Conservation (phyloP, 768 basidiomycete species). For the Chiua virens region DNA sequence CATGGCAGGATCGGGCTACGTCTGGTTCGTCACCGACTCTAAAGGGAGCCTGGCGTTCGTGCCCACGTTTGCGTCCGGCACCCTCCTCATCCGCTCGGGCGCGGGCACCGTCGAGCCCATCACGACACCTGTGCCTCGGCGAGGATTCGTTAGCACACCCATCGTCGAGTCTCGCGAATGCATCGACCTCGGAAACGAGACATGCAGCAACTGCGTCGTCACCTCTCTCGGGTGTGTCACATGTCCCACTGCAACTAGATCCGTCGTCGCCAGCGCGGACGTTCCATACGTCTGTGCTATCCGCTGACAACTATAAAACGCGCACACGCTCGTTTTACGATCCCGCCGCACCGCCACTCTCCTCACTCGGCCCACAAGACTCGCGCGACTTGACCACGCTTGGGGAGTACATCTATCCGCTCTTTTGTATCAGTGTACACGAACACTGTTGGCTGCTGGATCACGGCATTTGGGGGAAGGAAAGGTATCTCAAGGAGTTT, state of each 20-base stretch:
- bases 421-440: constrained; percentile 77
- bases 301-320: constrained; percentile 1
- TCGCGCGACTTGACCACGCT: constrained; percentile 26
- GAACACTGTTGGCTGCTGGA: constrained; percentile 90
- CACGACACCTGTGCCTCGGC: constrained; percentile 30
- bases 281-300: constrained; percentile 26
- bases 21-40: constrained; percentile 84
- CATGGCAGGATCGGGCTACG: constrained; percentile 76
- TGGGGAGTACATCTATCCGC: constrained; percentile 65
- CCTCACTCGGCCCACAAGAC: constrained; percentile 14
- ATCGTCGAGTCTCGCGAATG: not conserved
- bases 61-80: constrained; percentile 88
- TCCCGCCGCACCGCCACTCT: constrained; percentile 7
- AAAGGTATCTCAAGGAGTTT: constrained; percentile 79
- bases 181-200: constrained; percentile 21
- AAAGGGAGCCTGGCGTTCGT: constrained; percentile 65
- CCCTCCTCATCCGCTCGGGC: constrained; percentile 74
- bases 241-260: constrained; percentile 27
- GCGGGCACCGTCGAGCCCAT: constrained; percentile 31
- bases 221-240: constrained; percentile 44
- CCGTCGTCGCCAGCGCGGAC: constrained; percentile 31
- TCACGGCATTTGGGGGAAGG: constrained; percentile 90
- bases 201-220: constrained; percentile 30
- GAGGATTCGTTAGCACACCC: constrained; percentile 9
- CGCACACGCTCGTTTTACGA: constrained; percentile 30